Base-by-base conservation (phyloP, 1,139 yeast species). In the Wickerhamomyces sp. region DNA sequence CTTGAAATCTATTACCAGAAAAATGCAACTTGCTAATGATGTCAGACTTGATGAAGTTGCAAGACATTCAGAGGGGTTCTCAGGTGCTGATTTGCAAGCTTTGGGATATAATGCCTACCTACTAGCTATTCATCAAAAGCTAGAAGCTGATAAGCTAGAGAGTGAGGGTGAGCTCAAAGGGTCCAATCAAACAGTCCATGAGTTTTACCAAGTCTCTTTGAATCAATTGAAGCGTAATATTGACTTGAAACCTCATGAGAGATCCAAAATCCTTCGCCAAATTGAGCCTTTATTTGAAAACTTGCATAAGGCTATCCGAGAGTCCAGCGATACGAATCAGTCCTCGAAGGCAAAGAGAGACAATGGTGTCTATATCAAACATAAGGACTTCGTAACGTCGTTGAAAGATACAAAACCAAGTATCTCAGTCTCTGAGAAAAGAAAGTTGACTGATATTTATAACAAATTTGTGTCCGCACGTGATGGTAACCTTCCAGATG, bases 51-150 rank as follows among this genome's bases (percentile, higher is more conserved):
- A 65, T 1, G 72, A 66, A 14, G 69, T 90, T 43, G 93, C 96
- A 0, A 57, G 61, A 15, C 56, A 64, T 9, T 82, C 96, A 0
- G 78, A 73, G 2, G 96, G 96, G 0, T 91, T 78, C 58, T 86
- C 96, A 34, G 97, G 97, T 11, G 99, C 99, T 0, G 99, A 93
- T 66, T 70, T 93, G 63, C 98, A 91, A 66, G 97, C 97, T 0
- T 69, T 93, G 43, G 84, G 91, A 38, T 91, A 90, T 64, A 93
- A 90, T 65, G 96, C 98, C 0, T 90, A 91, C 60, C 73, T 93
- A 61, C 85, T 84, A 53, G 95, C 96, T 9, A 95, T 93, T 18
- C 98, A 93, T 62, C 82, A 84, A 38, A 79, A 75, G 47, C 71
- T 91, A 45, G 82, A 81, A 27, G 59, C 63, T 10, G 71, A 60